Evolutionary conservation across 2,329 filamentous ascomycete species (phyloP).

Genomic region (Fusarium buharicum): DNA sequence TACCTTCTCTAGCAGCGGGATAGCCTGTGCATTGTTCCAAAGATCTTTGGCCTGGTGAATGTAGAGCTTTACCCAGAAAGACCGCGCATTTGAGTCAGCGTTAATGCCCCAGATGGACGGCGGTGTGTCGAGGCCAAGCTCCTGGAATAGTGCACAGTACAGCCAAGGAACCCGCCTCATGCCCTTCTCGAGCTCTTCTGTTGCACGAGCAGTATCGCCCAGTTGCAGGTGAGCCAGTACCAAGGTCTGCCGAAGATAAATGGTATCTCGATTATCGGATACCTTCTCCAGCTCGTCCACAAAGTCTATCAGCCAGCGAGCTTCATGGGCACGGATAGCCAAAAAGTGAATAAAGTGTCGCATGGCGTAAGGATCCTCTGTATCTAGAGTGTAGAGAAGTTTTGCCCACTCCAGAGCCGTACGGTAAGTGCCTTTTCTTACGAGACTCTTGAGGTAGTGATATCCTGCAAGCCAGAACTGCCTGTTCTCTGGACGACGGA

Average conservation of each 20-base stretch:
- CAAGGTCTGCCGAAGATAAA: conserved; percentile 80
- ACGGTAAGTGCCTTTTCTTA: conserved; percentile 91
- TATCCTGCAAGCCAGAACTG: conserved; percentile 93
- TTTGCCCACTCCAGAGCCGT: conserved; percentile 96
- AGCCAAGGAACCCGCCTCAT: conserved; percentile 86
- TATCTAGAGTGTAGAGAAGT: conserved; percentile 79
- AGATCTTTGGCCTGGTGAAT: conserved; percentile 80
- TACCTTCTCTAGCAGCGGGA: conserved; percentile 74
- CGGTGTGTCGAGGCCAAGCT: conserved; percentile 81
- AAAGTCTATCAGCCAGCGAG: conserved; percentile 79
- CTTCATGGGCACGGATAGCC: conserved; percentile 82
- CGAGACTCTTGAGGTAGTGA: conserved; percentile 85
- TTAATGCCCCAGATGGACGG: conserved; percentile 84
- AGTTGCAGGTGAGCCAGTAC: conserved; percentile 80
- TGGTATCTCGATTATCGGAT: conserved; percentile 56
- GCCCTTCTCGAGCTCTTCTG: conserved; percentile 71
- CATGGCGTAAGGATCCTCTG: conserved; percentile 84
- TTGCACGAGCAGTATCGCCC: conserved; percentile 72
- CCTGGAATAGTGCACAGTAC: conserved; percentile 81
- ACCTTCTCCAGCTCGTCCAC: conserved; percentile 58
- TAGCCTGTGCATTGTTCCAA: conserved; percentile 83
- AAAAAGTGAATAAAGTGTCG: conserved; percentile 84
- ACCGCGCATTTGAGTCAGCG: conserved; percentile 68
- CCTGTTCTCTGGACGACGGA: conserved; percentile 84
- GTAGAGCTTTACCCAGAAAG: conserved; percentile 80